Evolutionary conservation across 805 yeast species (phyloP).

Genomic region (Monosporozyma aquatica): DNA sequence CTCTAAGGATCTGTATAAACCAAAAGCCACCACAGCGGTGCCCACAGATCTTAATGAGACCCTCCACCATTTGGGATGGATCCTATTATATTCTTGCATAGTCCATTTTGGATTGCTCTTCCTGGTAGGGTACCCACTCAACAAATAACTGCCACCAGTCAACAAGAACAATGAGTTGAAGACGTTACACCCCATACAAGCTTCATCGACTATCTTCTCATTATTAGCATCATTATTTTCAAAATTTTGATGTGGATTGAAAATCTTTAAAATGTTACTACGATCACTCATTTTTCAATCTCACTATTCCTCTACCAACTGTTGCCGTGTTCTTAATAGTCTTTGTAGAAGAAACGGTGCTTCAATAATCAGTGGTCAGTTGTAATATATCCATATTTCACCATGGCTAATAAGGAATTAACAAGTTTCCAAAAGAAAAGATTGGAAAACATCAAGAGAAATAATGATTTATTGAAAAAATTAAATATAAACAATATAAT

Average conservation of each 20-base stretch:
- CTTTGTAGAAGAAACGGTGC: too few species aligned
- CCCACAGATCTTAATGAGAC: constrained; percentile 46
- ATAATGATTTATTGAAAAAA: constrained; percentile 62
- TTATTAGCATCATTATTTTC: not conserved
- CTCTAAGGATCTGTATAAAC: constrained; percentile 55
- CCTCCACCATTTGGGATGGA: constrained; percentile 57
- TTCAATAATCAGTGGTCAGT: too few species aligned
- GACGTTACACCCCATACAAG: constrained; percentile 61
- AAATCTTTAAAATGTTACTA: constrained; percentile 42
- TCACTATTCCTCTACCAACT: not conserved
- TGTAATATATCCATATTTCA: too few species aligned
- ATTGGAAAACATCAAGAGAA: constrained; percentile 73
- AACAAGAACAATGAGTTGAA: constrained; percentile 52
- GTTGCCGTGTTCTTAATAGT: not conserved
- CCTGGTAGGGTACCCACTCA: constrained; percentile 46
- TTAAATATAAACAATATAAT: constrained; percentile 49
- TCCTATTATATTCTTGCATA: constrained; percentile 27
- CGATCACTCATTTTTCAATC: constrained; percentile 2
- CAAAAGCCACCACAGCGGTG: constrained; percentile 44
- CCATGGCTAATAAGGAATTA: constrained; percentile 17
- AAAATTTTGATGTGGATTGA: constrained; percentile 43
- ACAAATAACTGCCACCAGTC: constrained; percentile 55
- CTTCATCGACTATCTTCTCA: constrained; percentile 16
- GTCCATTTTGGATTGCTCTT: constrained; percentile 35
- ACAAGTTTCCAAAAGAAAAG: constrained; percentile 66